Conservation (phyloP, 2,329 filamentous ascomycete genomes). For the Hymenoscyphus linearis region DNA sequence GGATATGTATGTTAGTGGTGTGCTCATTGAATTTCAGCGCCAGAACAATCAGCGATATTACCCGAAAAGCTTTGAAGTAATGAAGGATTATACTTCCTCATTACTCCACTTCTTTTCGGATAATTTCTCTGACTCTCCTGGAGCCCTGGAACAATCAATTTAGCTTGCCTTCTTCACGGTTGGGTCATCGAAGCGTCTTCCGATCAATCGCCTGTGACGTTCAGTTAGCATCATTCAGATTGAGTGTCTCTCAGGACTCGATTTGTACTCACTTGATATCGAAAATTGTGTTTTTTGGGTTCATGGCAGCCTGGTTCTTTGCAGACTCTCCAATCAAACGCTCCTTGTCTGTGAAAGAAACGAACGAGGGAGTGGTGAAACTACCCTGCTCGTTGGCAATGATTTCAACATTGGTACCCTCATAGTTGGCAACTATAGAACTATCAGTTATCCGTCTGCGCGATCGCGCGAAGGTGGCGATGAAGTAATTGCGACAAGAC, state of each 20-base stretch:
- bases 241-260: neutral
- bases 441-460: conserved; percentile 15
- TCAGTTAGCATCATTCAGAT: conserved; percentile 10
- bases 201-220: conserved; percentile 79
- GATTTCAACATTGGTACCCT: conserved; percentile 99
- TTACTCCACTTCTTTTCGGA: no score
- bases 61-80: no score
- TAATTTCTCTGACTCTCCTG: no score
- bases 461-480: neutral
- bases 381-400: conserved; percentile 99
- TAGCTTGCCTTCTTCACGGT: conserved; percentile 76
- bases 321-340: conserved; percentile 98
- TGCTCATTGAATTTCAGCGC: neutral
- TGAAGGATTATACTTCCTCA: no score
- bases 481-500: conserved; percentile 4
- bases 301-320: conserved; percentile 99
- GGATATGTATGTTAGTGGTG: neutral
- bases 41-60: no score
- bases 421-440: conserved; percentile 80
- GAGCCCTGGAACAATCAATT: no score
- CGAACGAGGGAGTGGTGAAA: conserved; percentile 98
- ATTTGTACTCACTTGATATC: conserved; percentile 83
- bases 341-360: conserved; percentile 98
- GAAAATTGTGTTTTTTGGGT: conserved; percentile 97
- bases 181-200: conserved; percentile 89